Evolutionary conservation across 2,329 filamentous ascomycete genomes (phyloP), one percentile per base, ranked within the genome.

Genomic region (Venturia oleaginea): DNA sequence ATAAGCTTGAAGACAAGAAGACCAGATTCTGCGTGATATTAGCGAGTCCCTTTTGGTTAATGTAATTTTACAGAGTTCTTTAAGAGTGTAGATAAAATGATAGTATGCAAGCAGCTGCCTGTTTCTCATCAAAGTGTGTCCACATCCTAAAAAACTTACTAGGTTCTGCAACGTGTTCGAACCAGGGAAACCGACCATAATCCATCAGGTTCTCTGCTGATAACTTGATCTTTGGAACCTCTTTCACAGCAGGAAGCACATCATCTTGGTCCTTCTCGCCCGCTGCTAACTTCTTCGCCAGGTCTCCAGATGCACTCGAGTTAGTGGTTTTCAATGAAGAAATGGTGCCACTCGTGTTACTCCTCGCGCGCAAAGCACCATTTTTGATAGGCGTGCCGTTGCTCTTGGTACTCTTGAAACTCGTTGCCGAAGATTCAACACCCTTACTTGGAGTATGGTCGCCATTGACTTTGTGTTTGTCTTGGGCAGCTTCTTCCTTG

Each of bases 1-100:
- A 97, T 85, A 65, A 99, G 84, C 73, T 92, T 93, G 83, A 99
- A 97, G 64, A 99, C 90, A 67, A 99, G 82, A 65, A 99, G 83
- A 68, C 94, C 94, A 65, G 90, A 94, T 78, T 97, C 92, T 87
- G 67, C 2, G 60, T 27, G 61, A 70, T 11, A 37, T 81, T 70
- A 81, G 78, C 68, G 66, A 32, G 5, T 8, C 2, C 10, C 30
- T 10, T 6, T 15, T 34, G 8, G 24, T 30, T 15, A 51, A 30
- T 1, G n/a, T 7, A 27, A 27, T 51, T 4, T 1, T n/a, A 38
- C 37, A 13, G 15, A 54, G 32, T 57, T 48, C 34, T 57, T 19
- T 24, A 51, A 57, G 34, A 57, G 32, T 65, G 42, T 42, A 51
- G 46, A 62, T 62, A 62, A 1, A 24, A 22, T 63, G 32, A 37